Conservation (phyloP, 1,284 basidiomycete genomes). For the Dichomitus squalens region DNA sequence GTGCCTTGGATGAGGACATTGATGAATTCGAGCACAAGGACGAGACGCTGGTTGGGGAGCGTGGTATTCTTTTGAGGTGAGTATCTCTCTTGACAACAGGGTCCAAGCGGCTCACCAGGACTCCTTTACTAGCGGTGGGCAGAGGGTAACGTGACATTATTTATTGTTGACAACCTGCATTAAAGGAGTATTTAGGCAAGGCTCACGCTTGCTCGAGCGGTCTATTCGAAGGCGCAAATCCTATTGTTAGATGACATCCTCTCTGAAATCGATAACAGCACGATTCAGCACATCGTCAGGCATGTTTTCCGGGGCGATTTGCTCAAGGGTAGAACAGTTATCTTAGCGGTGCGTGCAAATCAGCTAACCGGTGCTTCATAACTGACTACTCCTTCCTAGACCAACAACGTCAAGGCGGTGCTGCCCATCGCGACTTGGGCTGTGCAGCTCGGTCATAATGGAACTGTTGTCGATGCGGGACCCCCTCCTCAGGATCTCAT, state of each 20-base stretch:
- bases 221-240: constrained; percentile 64
- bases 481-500: constrained; percentile 39
- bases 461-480: constrained; percentile 44
- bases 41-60: constrained; percentile 9
- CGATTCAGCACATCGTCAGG: constrained; percentile 75
- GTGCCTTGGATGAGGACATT: constrained; percentile 30
- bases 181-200: constrained; percentile 44
- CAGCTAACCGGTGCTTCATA: not conserved
- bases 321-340: constrained; percentile 64
- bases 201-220: constrained; percentile 72
- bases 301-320: constrained; percentile 72
- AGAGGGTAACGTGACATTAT: constrained; percentile 52
- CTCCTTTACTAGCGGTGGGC: constrained; percentile 52
- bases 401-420: constrained; percentile 49
- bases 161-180: not conserved
- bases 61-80: constrained; percentile 59
- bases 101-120: constrained; percentile 54
- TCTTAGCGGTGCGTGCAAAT: constrained; percentile 59
- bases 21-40: constrained; percentile 22
- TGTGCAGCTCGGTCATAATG: constrained; percentile 54
- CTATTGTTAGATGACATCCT: constrained; percentile 64
- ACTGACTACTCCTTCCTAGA: constrained; percentile 3
- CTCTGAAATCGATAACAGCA: constrained; percentile 57
- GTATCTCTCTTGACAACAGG: constrained; percentile 70
- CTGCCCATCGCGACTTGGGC: constrained; percentile 62